Evolutionary conservation across 1,284 basidiomycete genomes (phyloP).

Genomic region (Polyporus tsugae): DNA sequence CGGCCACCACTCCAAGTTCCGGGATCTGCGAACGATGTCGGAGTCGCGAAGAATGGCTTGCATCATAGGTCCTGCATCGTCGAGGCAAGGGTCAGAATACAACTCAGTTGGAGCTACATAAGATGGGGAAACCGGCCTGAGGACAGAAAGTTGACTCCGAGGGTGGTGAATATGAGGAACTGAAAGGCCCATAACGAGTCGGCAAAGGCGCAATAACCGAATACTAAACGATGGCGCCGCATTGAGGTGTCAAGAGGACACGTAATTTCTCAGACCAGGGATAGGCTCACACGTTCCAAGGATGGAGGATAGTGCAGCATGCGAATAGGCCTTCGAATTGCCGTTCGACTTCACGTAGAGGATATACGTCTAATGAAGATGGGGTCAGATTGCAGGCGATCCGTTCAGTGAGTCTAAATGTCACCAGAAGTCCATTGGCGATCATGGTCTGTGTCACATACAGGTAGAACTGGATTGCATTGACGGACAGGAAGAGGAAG

Average conservation of each 20-base stretch:
- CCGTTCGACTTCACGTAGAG: neutral
- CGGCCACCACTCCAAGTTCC: neutral
- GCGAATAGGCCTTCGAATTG: neutral
- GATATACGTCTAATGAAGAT: neutral
- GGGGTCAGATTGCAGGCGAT: neutral
- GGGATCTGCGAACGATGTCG: too few species aligned
- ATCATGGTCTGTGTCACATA: conserved; percentile 4
- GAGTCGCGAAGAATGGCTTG: neutral
- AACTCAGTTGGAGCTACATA: neutral
- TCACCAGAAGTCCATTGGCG: neutral
- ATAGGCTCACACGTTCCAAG: neutral
- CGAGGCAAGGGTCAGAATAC: neutral
- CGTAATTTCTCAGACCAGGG: neutral
- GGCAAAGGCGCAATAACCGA: neutral
- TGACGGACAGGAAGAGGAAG: conserved; percentile 2
- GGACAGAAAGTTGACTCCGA: neutral
- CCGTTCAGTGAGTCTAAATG: neutral
- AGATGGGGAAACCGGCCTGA: neutral
- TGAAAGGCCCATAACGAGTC: neutral
- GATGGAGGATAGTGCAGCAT: neutral
- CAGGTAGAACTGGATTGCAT: neutral
- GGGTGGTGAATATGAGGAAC: neutral
- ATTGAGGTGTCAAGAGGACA: neutral
- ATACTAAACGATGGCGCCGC: neutral
- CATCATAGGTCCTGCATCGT: neutral